These are phyloP conservation scores for Moricandia arvensis DNA, from an alignment of 345 rosid species.

Conservation along the genomic window DNA sequence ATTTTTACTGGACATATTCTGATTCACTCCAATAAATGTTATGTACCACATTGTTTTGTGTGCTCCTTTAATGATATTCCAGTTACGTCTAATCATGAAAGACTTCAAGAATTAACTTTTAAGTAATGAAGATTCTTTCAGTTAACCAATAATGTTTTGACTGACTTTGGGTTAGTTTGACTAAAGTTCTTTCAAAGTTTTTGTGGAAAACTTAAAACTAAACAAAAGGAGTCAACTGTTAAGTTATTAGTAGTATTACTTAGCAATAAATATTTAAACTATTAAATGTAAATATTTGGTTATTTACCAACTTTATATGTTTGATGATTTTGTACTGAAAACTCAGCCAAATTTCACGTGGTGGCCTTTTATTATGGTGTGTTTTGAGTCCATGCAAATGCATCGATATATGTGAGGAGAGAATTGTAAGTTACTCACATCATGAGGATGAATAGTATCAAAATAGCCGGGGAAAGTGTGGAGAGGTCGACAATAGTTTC, in stretches of 20 bases:
- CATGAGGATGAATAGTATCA: no score
- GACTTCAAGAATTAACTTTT: neutral
- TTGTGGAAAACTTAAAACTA: neutral
- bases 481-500: no score
- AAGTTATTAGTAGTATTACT: neutral
- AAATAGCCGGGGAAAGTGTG: no score
- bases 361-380: no score
- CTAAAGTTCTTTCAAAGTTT: no score
- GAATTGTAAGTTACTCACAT: constrained; percentile 52
- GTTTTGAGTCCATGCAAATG: neutral
- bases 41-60: neutral
- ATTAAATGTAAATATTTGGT: neutral
- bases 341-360: no score
- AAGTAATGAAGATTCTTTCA: neutral
- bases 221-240: neutral
- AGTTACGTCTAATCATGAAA: neutral
- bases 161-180: no score
- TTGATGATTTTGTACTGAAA: no score
- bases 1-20: constrained; percentile 8
- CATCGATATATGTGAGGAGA: neutral
- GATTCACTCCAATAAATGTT: neutral
- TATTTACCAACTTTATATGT: neutral
- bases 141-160: no score
- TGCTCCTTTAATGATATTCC: neutral
- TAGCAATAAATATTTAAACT: neutral